A percentile compares a stretch with the other conserved stretches of the same genome.
Evolutionary conservation across 2,329 filamentous ascomycete species (phyloP).

Genomic region (Phoma sp.): DNA sequence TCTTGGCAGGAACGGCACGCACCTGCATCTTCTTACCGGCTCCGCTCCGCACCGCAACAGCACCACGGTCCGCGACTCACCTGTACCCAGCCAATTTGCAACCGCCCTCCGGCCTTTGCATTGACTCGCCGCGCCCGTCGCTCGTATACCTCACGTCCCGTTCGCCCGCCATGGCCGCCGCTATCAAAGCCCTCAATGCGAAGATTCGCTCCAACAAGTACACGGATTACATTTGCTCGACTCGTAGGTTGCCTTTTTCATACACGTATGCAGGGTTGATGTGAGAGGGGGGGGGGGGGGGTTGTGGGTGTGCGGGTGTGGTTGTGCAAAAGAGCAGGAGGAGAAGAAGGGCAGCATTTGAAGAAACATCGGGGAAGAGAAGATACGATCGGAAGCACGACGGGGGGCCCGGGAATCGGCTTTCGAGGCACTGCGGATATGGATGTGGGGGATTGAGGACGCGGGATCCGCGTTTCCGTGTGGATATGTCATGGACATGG

Average conservation of each 20-base stretch:
- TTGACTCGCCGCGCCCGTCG: background rate
- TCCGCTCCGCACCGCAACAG: background rate
- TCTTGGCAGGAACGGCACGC: background rate
- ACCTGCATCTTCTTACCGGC: slow-evolving; percentile 1
- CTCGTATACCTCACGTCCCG: background rate
- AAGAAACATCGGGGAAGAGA: too few species aligned
- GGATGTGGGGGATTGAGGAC: background rate
- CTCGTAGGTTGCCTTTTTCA: slow-evolving; percentile 50
- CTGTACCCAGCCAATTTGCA: too few species aligned
- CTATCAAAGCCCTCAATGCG: slow-evolving; percentile 61
- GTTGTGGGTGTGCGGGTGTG: background rate
- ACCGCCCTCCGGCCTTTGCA: too few species aligned
- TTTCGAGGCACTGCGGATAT: background rate
- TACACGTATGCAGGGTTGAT: background rate
- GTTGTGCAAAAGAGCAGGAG: background rate
- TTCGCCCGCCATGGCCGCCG: slow-evolving; percentile 54
- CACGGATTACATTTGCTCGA: slow-evolving; percentile 60
- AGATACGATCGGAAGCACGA: too few species aligned
- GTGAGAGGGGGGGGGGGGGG: background rate
- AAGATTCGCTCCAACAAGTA: slow-evolving; percentile 58
- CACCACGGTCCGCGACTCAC: too few species aligned
- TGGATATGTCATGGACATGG: too few species aligned
- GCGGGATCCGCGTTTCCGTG: too few species aligned
- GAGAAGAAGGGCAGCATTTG: too few species aligned
- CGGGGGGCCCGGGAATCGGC: too few species aligned